A percentile compares a stretch with the other conserved stretches of the same genome.
These are phyloP conservation scores for Actinomortierella wolfii DNA, from an alignment of 371 early-diverging fungal species.

Conservation along the genomic window DNA sequence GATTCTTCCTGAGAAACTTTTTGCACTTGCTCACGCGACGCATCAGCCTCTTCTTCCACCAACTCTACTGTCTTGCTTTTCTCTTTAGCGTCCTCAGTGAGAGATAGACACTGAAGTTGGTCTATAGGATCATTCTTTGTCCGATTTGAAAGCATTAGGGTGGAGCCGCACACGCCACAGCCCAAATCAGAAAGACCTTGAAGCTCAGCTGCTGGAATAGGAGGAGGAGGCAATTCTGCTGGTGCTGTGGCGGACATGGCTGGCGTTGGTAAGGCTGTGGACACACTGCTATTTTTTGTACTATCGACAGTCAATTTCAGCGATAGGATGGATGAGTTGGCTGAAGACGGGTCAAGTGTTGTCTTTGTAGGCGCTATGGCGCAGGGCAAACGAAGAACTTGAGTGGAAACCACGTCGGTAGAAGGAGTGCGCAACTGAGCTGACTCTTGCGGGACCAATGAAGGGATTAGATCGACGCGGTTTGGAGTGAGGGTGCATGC, in stretches of 20 bases:
- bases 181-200: conserved; percentile 34
- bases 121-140: too few species aligned
- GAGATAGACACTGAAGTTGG: too few species aligned
- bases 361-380: conserved; percentile 34
- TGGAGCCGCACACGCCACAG: conserved; percentile 11
- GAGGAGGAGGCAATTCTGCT: conserved; percentile 28
- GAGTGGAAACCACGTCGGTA: not conserved
- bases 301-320: conserved; percentile 17
- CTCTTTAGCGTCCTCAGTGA: too few species aligned
- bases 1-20: too few species aligned
- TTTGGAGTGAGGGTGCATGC: conserved; percentile 27
- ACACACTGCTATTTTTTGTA: not conserved
- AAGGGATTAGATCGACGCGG: conserved; percentile 24
- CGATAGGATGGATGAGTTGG: conserved; percentile 21
- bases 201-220: conserved; percentile 35
- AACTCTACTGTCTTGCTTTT: too few species aligned
- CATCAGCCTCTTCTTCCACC: too few species aligned
- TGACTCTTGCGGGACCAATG: not conserved
- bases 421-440: too few species aligned
- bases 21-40: too few species aligned
- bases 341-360: conserved; percentile 28
- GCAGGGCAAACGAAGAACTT: conserved; percentile 16
- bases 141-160: too few species aligned
- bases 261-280: not conserved
- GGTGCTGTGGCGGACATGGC: not conserved